Base-by-base conservation (phyloP, 495 filamentous ascomycete genomes). In the Tuber calosporum region DNA sequence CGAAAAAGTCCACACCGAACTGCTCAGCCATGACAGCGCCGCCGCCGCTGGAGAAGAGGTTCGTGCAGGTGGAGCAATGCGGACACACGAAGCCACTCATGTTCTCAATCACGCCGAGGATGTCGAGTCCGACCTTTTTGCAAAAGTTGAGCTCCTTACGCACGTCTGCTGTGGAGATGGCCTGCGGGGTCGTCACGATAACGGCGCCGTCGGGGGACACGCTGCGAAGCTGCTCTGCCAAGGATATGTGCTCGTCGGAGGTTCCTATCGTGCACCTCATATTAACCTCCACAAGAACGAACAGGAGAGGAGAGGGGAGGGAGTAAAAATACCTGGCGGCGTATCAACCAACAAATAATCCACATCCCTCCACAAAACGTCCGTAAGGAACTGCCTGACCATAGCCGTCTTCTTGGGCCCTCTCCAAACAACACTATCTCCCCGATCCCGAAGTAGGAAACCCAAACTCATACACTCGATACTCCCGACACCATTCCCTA, bases 361-460 rank as follows among this genome's bases (percentile, higher is more conserved):
- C 41, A 93, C 87, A 17, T 87, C 85, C 41, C 90, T 91, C 95
- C 95, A 99, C n/a, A 90, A 87, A 8, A 97, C 94, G 81, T 97
- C 93, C 0, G 90, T 89, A 37, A 98, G 85, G 80, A 99, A 98
- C 80, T 99, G 95, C 41, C 92, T 90, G 62, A 99, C 93, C 95
- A 99, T 98, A 40, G 96, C 96, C 13, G 96, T 99, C 84, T 99
- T 99, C 84, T 99, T 99, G 1, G 95, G 95, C 0, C 95, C 95
- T 67, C 95, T 89, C 95, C 95, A 99, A 72, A 99, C 93, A 1
- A 99, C 93, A 4, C 94, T 93, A 78, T 97, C 93, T 74, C 89
- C 91, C 78, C 94, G 86, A 69, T 89, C 86, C 41, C 89, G 89
- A 20, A 99, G 88, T 36, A 99, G 87, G 82, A 99, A 97, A 37